A percentile compares a stretch with the other conserved stretches of the same genome.
Evolutionary conservation across 2,329 filamentous ascomycete genomes (phyloP).

Genomic region (Curvularia sp.): DNA sequence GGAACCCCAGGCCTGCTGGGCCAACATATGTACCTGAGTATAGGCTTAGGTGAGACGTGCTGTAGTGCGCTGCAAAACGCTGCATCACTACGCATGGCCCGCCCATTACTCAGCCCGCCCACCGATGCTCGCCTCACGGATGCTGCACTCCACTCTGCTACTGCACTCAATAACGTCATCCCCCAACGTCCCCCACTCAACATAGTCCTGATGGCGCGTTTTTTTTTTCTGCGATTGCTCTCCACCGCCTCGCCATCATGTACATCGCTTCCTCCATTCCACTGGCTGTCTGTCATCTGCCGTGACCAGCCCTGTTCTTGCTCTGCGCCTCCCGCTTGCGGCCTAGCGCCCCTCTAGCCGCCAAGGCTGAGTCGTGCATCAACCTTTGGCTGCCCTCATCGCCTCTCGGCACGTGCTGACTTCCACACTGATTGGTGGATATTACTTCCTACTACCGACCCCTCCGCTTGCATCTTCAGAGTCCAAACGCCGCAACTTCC

Average conservation of each 20-base stretch:
- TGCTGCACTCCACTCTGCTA: conserved; percentile 7
- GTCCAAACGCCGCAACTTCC: background rate
- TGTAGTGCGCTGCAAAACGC: conserved; percentile 7
- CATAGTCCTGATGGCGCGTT: conserved; percentile 3
- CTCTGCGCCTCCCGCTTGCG: conserved; percentile 5
- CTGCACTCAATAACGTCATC: conserved; percentile 12
- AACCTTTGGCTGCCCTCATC: background rate
- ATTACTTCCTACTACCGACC: background rate
- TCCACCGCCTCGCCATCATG: background rate
- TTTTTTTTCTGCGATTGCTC: no score
- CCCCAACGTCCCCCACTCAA: conserved; percentile 4
- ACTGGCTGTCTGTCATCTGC: background rate
- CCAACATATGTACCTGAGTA: background rate
- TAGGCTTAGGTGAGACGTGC: conserved; percentile 13
- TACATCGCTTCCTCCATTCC: background rate
- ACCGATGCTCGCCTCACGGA: conserved; percentile 7
- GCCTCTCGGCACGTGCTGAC: conserved; percentile 3
- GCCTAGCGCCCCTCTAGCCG: conserved; percentile 9
- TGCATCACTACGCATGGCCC: conserved; percentile 1
- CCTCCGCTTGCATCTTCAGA: background rate
- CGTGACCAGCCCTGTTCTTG: background rate
- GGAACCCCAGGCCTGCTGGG: background rate
- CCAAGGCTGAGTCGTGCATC: conserved; percentile 10
- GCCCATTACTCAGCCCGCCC: conserved; percentile 10
- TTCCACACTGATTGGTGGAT: conserved; percentile 1